Evolutionary conservation across 164 flowering plant genomes (phyloP).

Genomic region (Magnolia changhungtana): DNA sequence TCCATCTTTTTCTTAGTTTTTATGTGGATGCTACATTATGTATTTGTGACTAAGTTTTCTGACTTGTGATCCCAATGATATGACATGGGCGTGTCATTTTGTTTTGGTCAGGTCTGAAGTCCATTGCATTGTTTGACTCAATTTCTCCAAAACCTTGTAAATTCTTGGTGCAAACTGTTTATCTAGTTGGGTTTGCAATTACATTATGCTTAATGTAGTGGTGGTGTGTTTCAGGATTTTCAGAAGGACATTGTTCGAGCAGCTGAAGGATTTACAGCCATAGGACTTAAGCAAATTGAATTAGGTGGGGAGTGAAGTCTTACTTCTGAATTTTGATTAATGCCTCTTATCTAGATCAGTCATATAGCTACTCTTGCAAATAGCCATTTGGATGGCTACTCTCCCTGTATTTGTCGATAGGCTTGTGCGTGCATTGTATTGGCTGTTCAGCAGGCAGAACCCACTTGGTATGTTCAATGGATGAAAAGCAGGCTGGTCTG

Average conservation of each 20-base stretch:
- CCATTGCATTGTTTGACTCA: not conserved
- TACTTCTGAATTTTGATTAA: not conserved
- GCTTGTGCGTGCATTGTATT: not conserved
- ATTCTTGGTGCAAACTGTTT: not conserved
- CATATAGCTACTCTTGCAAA: not conserved
- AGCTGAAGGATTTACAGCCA: conserved; percentile 67
- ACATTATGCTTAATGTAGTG: not conserved
- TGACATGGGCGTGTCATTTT: not conserved
- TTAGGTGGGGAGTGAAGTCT: conserved; percentile 39
- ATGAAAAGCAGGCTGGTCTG: too few species aligned
- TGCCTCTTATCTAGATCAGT: not conserved
- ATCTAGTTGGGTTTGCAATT: not conserved
- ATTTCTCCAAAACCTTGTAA: not conserved
- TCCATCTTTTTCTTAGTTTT: not conserved
- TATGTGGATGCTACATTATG: not conserved
- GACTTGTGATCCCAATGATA: not conserved
- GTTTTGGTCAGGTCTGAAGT: not conserved
- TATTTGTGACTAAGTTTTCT: not conserved
- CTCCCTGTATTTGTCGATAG: not conserved
- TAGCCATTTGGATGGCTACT: not conserved
- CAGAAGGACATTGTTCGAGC: conserved; percentile 83
- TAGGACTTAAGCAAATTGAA: conserved; percentile 80
- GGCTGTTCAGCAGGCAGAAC: too few species aligned
- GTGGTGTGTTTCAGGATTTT: conserved; percentile 59
- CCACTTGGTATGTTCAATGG: too few species aligned